Base-by-base conservation (phyloP, 2,329 filamentous ascomycete species). In the Penicillium vulpinum region DNA sequence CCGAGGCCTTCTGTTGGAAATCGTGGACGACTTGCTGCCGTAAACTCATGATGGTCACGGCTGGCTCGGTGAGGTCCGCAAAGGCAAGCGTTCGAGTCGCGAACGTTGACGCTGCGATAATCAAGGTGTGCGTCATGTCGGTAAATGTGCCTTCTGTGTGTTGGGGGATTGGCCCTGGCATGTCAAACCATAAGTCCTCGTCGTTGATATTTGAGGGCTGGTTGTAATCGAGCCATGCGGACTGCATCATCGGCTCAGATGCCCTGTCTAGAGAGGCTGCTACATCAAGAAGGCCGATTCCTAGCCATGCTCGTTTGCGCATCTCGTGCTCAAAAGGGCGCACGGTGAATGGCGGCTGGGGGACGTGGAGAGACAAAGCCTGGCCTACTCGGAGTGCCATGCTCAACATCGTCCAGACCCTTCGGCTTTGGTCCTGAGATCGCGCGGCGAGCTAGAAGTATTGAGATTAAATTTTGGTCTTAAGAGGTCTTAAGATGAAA, bases 171-270 rank as follows among this genome's bases (percentile, higher is more conserved):
- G 58, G 61, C 2, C 43, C 51, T n/a, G 64, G 50, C 64, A 69
- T 69, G 40, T 54, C 53, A 35, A 66, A 66, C 52, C 55, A 60
- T n/a, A 71, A 61, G 31, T 70, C 68, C 13, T 65, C 62, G 45
- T 72, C 68, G 29, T 70, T 70, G 53, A 70, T 62, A 36, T 71
- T 71, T 4, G 62, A 54, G 6, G 67, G 68, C 3, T 41, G 60
- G 36, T 70, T 62, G 13, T 63, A 62, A 33, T 68, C 51, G 13
- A 72, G 47, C 68, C 70, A 73, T 15, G 49, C 60, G 5, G 64
- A 61, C 54, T 66, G 67, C 62, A 73, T 71, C 67, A 73, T 73
- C n/a, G 68, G 69, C 36, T 71, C 71, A 11, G 69, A 70, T 28
- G 68, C 70, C 15, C 69, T 59, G 46, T 73, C 69, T 8, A 69